Evolutionary conservation across 1,284 basidiomycete genomes (phyloP), one percentile per base, ranked within the genome.

Genomic region (Nidula niveotomentosa): DNA sequence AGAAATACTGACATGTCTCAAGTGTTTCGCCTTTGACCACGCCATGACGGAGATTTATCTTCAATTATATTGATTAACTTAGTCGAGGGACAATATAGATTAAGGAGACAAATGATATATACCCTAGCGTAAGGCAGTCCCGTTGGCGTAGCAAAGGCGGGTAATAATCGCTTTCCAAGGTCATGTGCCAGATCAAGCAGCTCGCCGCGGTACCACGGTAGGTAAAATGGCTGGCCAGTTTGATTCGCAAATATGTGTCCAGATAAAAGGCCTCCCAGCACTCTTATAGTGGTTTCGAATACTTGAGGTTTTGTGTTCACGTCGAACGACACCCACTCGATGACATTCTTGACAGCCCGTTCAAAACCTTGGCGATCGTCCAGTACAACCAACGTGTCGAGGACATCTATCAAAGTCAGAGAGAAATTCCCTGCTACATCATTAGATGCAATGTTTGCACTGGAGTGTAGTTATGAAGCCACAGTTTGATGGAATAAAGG

Each of bases 221-320:
- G 71, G 69, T 88, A 74, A 62, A 93, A 92, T 18, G 84, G 81
- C 46, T 85, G 79, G 13, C 76, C 76, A 39, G 81, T 70, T 66
- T 85, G 73, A 68, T 79, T 84, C 39, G 91, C 89, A 75, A 92
- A 89, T 64, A 90, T 80, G 64, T 94, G 94, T 7, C 85, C 94
- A 5, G 93, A 94, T 10, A 98, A 71, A 46, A 98, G 79, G 2
- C 93, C 93, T 4, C 96, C 95, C 3, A 98, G 76, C 2, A 93
- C 91, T 36, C 93, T 85, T 57, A 96, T 96, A 1, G 91, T 96
- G 13, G 90, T 91, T 74, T 95, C 93, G 65, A 95, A 95, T 3
- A 94, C 87, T 77, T 98, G 95, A 37, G 93, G 93, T 72, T 86
- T 91, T 35, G 92, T 92, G 69, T 95, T 88, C 57, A 94, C 90